Conservation (phyloP, 495 filamentous ascomycete species). For the Aspergillus homomorphus region DNA sequence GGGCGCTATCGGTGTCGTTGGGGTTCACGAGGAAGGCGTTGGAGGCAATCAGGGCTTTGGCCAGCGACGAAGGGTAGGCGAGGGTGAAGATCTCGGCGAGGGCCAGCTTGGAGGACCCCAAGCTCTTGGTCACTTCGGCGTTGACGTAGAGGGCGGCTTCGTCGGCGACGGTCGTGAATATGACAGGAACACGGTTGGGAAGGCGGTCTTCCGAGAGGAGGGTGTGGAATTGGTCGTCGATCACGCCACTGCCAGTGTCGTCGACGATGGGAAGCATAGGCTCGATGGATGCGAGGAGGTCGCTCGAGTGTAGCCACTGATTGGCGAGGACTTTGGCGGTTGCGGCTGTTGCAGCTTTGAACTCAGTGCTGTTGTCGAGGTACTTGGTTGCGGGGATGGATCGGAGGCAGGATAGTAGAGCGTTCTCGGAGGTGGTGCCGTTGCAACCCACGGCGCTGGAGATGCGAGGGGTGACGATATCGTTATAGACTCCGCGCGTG, state of each 20-base stretch:
- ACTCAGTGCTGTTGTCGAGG: conserved; percentile 26
- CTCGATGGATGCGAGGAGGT: conserved; percentile 26
- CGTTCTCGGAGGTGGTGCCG: conserved; percentile 14
- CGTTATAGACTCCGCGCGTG: conserved; percentile 24
- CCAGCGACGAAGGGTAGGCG: conserved; percentile 19
- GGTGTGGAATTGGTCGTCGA: conserved; percentile 31
- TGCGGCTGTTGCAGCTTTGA: conserved; percentile 8
- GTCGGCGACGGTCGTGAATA: conserved; percentile 29
- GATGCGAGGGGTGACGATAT: conserved; percentile 20
- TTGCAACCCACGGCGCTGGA: conserved; percentile 28
- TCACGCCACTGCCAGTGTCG: conserved; percentile 23
- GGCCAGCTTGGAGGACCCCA: conserved; percentile 15
- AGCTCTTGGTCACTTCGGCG: conserved; percentile 9
- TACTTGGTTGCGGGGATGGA: conserved; percentile 24
- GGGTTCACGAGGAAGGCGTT: conserved; percentile 18
- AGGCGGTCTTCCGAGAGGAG: conserved; percentile 19
- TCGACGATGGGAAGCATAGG: conserved; percentile 31
- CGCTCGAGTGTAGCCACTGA: conserved; percentile 21
- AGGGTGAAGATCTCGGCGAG: conserved; percentile 16
- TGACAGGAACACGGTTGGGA: conserved; percentile 27
- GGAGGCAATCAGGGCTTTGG: conserved; percentile 15
- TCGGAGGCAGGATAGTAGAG: conserved; percentile 25
- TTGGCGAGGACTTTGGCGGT: conserved; percentile 11
- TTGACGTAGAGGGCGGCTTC: conserved; percentile 26
- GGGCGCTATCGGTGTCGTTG: conserved; percentile 20